These are phyloP conservation scores for Lactuca sativa DNA, from an alignment of 129 eudicot species.

Conservation along the genomic window DNA sequence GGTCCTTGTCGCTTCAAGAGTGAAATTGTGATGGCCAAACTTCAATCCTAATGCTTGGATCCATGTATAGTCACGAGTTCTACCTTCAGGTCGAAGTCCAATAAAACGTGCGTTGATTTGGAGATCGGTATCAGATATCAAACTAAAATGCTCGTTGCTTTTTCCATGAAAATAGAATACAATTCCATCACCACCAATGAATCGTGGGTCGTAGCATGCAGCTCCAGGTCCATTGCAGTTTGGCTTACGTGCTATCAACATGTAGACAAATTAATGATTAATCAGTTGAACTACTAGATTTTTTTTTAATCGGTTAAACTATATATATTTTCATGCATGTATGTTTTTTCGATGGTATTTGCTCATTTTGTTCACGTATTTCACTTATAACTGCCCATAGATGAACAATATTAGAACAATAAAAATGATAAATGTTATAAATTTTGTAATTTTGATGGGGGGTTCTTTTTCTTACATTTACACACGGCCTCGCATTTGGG, in stretches of 20 bases:
- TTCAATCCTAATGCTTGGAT: constrained; percentile 58
- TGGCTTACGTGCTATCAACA: constrained; percentile 45
- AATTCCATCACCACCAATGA: constrained; percentile 61
- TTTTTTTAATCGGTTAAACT: too few species aligned
- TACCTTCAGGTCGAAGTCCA: constrained; percentile 52
- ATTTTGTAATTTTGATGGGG: too few species aligned
- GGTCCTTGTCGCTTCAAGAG: constrained; percentile 49
- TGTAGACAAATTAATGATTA: neutral
- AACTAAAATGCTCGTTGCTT: constrained; percentile 49
- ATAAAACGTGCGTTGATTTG: constrained; percentile 62
- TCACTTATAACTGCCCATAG: too few species aligned
- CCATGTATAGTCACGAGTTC: constrained; percentile 62
- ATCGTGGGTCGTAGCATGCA: constrained; percentile 60
- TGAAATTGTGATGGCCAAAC: constrained; percentile 45
- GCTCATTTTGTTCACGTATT: too few species aligned
- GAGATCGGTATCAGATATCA: constrained; percentile 45
- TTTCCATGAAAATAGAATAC: constrained; percentile 60
- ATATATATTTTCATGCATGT: too few species aligned
- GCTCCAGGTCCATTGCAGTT: constrained; percentile 62
- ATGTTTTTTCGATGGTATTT: too few species aligned
- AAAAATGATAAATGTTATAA: too few species aligned
- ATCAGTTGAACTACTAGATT: neutral
- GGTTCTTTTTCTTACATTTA: constrained; percentile 39
- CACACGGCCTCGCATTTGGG: constrained; percentile 56
- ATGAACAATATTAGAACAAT: too few species aligned